Evolutionary conservation across 306 rosid species (phyloP), one percentile per base, ranked within the genome.

Genomic region (Myrica gale): DNA sequence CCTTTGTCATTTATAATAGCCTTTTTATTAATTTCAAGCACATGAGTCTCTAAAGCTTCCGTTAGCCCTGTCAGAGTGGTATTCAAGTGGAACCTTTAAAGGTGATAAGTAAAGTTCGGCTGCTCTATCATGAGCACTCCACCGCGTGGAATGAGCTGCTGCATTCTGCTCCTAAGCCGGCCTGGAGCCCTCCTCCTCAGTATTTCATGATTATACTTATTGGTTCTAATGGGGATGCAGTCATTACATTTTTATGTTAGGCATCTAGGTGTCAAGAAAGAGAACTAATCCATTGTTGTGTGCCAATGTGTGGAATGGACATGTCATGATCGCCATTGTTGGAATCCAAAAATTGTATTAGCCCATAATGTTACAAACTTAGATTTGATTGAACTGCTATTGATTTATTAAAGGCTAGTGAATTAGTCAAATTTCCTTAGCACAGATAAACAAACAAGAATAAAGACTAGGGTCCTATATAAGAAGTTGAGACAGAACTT

Each of bases 311-410:
- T 43, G 80, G 80, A 68, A 76, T 32, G 42, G 72, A 26, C 74
- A 76, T 76, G 47, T 76, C 80, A 16, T 76, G 80, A 55, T 76
- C 80, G 44, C 80, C 80, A 43, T 68, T 76, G 80, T 42, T 5
- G 55, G 11, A 76, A 52, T 9, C 46, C 39, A 65, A 20, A 41
- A 50, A 51, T 51, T 50, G 23, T 65, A 9, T 54, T 50, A 19
- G 62, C 39, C 17, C 7, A 47, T 13, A 47, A 15, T 61, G 41
- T 26, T 61, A n/a, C 42, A 26, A 12, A 26, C 19, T 9, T 58
- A 58, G 4, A 57, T 58, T 58, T 58, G 41, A 15, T 57, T 60
- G n/a, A 1, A 4, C n/a, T 26, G 32, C 16, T 60, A 2, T 12
- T 32, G 37, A 11, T 26, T 5, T 60, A 26, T n/a, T 23, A 32